These are phyloP conservation scores for Xylaria sp. DNA, from an alignment of 495 filamentous ascomycete species.

Conservation along the genomic window DNA sequence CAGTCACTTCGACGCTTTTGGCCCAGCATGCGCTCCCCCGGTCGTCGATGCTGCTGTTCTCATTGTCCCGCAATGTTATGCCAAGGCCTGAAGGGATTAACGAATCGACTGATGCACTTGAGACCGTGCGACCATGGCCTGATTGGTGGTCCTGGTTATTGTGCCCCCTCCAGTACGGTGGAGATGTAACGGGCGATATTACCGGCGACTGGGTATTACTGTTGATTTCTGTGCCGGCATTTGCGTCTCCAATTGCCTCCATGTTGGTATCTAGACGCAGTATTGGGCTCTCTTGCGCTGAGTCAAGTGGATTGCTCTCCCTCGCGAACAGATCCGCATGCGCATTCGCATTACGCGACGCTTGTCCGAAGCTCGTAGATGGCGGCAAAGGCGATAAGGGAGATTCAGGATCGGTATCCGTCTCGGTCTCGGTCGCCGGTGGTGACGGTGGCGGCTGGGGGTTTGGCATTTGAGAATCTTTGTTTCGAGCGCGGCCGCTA, in stretches of 20 bases:
- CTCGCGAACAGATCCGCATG: background rate
- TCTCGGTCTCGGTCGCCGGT: conserved; percentile 26
- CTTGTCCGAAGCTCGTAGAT: background rate
- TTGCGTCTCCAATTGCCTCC: background rate
- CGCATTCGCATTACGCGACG: background rate
- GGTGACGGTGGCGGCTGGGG: conserved; percentile 26
- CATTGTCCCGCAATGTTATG: conserved; percentile 62
- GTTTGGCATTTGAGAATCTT: conserved; percentile 23
- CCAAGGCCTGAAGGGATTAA: conserved; percentile 45
- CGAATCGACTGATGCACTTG: conserved; percentile 56
- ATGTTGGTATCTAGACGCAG: conserved; percentile 13
- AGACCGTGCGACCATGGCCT: conserved; percentile 39
- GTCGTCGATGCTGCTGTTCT: conserved; percentile 49
- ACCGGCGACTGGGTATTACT: background rate
- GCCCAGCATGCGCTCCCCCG: conserved; percentile 64
- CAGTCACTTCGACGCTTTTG: conserved; percentile 59
- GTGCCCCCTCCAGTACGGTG: conserved; percentile 44
- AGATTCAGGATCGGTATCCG: conserved; percentile 20
- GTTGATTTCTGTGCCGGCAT: background rate
- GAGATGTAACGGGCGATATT: conserved; percentile 34
- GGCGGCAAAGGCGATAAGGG: conserved; percentile 2
- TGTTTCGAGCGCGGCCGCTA: conserved; percentile 8
- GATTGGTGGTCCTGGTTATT: conserved; percentile 28
- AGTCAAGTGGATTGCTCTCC: background rate
- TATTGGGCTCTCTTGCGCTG: background rate